Evolutionary conservation across 345 rosid genomes (phyloP).

Genomic region (Camelina hispida): DNA sequence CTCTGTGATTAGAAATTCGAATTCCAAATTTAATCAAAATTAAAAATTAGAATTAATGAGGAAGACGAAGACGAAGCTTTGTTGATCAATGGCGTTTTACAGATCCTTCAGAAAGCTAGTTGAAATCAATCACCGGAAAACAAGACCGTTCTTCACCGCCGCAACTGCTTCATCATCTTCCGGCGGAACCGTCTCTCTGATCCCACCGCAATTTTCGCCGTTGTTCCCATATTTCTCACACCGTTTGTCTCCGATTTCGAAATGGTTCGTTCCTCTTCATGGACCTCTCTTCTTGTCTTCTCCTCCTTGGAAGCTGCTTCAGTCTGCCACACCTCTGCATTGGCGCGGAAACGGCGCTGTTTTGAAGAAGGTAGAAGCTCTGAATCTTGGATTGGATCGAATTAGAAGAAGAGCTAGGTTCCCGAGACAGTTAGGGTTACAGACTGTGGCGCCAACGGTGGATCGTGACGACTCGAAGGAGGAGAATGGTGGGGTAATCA

Average conservation of each 20-base stretch:
- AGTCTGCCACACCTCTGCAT: conserved; percentile 69
- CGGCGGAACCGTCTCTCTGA: conserved; percentile 35
- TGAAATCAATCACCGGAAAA: conserved; percentile 35
- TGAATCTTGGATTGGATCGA: conserved; percentile 54
- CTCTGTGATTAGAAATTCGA: conserved; percentile 1
- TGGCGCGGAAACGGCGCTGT: conserved; percentile 60
- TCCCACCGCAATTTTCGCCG: conserved; percentile 46
- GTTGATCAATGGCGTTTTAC: conserved; percentile 60
- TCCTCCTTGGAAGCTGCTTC: conserved; percentile 92
- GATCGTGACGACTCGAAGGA: conserved; percentile 40
- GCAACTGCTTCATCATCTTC: conserved; percentile 25
- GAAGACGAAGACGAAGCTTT: conserved; percentile 39
- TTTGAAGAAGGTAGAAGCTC: conserved; percentile 59
- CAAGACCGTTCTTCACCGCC: conserved; percentile 55
- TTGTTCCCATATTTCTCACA: conserved; percentile 41
- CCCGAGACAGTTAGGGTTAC: conserved; percentile 44
- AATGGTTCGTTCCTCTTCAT: conserved; percentile 70
- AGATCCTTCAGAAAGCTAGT: conserved; percentile 52
- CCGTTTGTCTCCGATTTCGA: conserved; percentile 48
- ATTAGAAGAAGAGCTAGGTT: conserved; percentile 47
- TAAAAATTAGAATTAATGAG: background rate
- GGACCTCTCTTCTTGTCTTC: conserved; percentile 80
- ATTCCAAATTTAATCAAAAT: background rate
- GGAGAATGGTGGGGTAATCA: conserved; percentile 39
- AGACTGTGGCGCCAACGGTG: conserved; percentile 25